Base-by-base conservation (phyloP, 768 basidiomycete genomes). In the Paxillus ammoniavirescens region DNA sequence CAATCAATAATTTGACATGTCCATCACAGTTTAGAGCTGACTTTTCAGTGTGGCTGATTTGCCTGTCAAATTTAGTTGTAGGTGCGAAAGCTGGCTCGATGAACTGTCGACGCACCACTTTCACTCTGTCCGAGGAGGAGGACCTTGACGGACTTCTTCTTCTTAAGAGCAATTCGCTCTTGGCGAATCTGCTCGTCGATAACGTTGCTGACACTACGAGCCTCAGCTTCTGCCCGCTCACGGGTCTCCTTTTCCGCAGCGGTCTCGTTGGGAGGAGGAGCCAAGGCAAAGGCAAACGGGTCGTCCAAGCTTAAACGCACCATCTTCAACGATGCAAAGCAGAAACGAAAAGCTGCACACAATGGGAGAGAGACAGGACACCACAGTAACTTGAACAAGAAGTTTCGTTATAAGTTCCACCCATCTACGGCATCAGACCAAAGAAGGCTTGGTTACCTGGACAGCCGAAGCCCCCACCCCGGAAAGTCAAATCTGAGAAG, bases 31-130 rank as follows among this genome's bases (percentile, higher is more conserved):
- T 13, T 51, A 49, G 50, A 30, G 54, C 76, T 46, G 59, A 89
- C 88, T 91, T 71, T 91, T 91, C 50, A 91, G 64, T 0, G 88
- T 89, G 26, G 89, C 87, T 0, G 87, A 88, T 68, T 91, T 91
- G 31, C 85, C 74, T 73, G 35, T 42, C 15, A 18, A 26, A 49
- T 35, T 14, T 35, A 8, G 28, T 15, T 15, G 28, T 17, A 28
- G 28, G 49, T 42, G 45, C 53, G 44, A 47, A 47, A 13, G 35
- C 12, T 38, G 38, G 35, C 1, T 23, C 36, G 41, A 51, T 13
- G 21, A 5, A 50, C 9, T 3, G n/a, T 42, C 6, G 37, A 66
- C 73, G 42, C 50, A 70, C 77, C 89, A 62, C 85, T 87, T 73
- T 89, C 87, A 55, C 84, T 86, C 68, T 87, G 86, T 15, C 88